Percentiles rank a stretch among this genome's conserved stretches.
These are phyloP conservation scores for Stramenopiles sp. DNA, from an alignment of 352 stramenopile genomes.

Conservation along the genomic window DNA sequence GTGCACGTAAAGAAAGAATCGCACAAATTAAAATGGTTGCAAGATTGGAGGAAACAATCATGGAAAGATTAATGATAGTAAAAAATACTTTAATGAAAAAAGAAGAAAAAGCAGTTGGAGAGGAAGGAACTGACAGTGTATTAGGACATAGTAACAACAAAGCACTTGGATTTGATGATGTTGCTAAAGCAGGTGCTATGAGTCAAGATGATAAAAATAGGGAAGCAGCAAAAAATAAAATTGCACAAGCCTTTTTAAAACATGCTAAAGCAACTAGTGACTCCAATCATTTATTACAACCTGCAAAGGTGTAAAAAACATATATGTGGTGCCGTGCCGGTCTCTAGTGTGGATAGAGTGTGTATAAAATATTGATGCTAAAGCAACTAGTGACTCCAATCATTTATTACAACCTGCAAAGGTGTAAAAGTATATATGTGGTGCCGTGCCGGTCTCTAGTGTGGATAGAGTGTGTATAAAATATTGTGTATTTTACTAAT, in stretches of 20 bases:
- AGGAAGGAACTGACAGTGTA: no score
- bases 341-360: no score
- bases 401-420: no score
- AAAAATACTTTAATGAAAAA: background rate
- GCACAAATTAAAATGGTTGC: background rate
- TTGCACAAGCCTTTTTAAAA: background rate
- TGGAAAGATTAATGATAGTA: background rate
- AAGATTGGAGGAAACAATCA: background rate
- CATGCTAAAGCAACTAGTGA: background rate
- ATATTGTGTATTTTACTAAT: no score
- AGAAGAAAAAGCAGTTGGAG: background rate
- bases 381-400: no score
- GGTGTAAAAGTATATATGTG: no score
- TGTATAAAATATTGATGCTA: no score
- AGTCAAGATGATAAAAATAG: background rate
- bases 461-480: no score
- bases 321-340: no score
- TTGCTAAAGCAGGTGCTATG: background rate
- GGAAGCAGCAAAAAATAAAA: background rate
- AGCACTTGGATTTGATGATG: background rate
- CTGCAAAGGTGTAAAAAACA: no score
- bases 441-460: no score
- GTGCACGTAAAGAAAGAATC: background rate
- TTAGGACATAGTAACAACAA: background rate
- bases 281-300: no score